Conservation (phyloP, 495 filamentous ascomycete genomes). For the Talaromyces ruber region DNA sequence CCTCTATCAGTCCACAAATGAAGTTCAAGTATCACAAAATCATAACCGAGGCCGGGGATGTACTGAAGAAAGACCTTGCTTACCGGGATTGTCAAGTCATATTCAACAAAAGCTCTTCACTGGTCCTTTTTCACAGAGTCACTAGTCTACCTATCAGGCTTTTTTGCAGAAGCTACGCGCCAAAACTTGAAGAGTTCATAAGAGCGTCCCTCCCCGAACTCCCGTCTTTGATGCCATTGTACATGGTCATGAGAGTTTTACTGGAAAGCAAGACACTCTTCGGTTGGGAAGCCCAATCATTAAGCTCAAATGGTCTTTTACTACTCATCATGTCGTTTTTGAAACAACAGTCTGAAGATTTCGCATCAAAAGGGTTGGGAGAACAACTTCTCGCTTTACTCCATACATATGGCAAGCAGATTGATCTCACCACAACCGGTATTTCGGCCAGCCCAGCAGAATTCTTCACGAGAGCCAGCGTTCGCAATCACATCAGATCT, state of each 20-base stretch:
- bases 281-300: conserved; percentile 29
- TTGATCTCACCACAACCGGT: conserved; percentile 36
- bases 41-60: conserved; percentile 14
- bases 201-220: conserved; percentile 37
- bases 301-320: conserved; percentile 42
- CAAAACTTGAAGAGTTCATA: conserved; percentile 29
- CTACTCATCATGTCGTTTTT: conserved; percentile 50
- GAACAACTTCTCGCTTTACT: conserved; percentile 43
- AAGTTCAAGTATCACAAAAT: conserved; percentile 13
- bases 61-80: conserved; percentile 10
- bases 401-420: conserved; percentile 32
- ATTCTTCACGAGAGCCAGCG: conserved; percentile 24
- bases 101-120: background rate
- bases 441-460: conserved; percentile 43
- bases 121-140: conserved; percentile 22
- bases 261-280: conserved; percentile 41
- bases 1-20: conserved; percentile 21
- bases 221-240: conserved; percentile 41
- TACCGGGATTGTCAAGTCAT: conserved; percentile 5
- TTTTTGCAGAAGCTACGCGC: conserved; percentile 23
- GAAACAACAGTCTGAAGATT: conserved; percentile 15
- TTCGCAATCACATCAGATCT: conserved; percentile 2
- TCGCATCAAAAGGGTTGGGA: conserved; percentile 17
- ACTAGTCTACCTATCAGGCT: conserved; percentile 44
- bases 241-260: conserved; percentile 33